Base-by-base conservation (phyloP, 2,329 filamentous ascomycete genomes). In the Trichoderma breve region DNA sequence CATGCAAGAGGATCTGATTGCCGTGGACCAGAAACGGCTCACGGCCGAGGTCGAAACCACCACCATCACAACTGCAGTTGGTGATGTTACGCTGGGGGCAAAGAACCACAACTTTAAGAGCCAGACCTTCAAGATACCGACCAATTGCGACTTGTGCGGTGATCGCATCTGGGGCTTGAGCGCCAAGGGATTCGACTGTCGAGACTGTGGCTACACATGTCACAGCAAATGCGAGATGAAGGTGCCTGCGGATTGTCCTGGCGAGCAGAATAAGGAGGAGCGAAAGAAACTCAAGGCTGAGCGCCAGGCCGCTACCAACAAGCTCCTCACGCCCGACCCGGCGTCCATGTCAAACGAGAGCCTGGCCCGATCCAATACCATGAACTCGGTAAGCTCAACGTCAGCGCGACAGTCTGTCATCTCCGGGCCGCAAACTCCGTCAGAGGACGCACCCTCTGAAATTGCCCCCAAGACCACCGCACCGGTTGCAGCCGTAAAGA, bases 191-290 rank as follows among this genome's bases (percentile, higher is more conserved):
- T 97, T 97, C 79, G 95, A 97, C 80, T 99, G 96, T 79, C 90
- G 92, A 76, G 95, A 98, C 81, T 99, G 96, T 78, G 96, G 97
- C 39, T 99, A 98, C 83, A 98, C 95, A 2, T 99, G 96, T 79
- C 96, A 99, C 83, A 97, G 91, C 85, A 99, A 99, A 83, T 99
- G 96, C 81, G 94, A 99, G 84, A 96, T 99, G 92, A 99, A 98
- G 82, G 96, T 98, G 0, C 94, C 96, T 0, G 93, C 96, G 8
- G 93, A 97, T 79, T 99, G 96, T 79, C 96, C 96, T 0, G 96
- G 96, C 64, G 96, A 98, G 79, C 90, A 96, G 79, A 91, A 87
- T 74, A 99, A 98, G 82, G 96, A 98, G 74, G 95, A 97, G 77
- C 95, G 91, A 84, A 99, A 98, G 86, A 97, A 95, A 78, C 86